Conservation (phyloP, 306 rosid genomes). For the Benincasa hispida region DNA sequence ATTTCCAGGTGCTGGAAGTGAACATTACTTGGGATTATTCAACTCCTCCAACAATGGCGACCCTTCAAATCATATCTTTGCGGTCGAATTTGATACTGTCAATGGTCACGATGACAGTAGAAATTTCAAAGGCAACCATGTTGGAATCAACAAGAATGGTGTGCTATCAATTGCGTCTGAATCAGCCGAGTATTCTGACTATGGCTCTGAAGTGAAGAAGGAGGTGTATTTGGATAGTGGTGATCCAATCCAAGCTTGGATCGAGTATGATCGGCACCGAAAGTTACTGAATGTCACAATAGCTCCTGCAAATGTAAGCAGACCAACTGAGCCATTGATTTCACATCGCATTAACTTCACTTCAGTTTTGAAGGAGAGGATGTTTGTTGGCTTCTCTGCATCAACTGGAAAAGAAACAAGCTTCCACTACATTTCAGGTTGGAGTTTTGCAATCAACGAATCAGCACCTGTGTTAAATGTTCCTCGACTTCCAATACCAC, state of each 20-base stretch:
- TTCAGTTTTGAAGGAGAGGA: background rate
- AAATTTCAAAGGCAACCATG: conserved; percentile 37
- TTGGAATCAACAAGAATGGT: conserved; percentile 47
- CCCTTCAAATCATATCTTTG: conserved; percentile 27
- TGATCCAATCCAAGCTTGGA: conserved; percentile 45
- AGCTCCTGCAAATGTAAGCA: conserved; percentile 14
- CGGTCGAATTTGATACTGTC: conserved; percentile 60
- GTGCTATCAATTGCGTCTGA: background rate
- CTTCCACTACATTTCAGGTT: conserved; percentile 51
- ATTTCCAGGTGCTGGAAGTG: conserved; percentile 25
- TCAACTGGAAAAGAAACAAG: conserved; percentile 47
- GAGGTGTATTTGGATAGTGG: conserved; percentile 30
- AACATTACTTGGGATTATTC: conserved; percentile 48
- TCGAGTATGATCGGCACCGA: conserved; percentile 37
- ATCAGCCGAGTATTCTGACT: conserved; percentile 22
- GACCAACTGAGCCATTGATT: conserved; percentile 31
- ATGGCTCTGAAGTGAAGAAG: conserved; percentile 1
- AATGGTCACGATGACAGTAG: conserved; percentile 16
- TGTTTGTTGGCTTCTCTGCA: conserved; percentile 66
- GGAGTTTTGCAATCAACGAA: conserved; percentile 44
- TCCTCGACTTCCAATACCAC: conserved; percentile 32
- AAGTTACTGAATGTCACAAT: conserved; percentile 30
- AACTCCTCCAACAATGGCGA: conserved; percentile 12
- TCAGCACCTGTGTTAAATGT: conserved; percentile 16
- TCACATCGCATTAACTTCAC: background rate